These are phyloP conservation scores for Euphorbia celastroides DNA, from an alignment of 441 rosid genomes.

Conservation along the genomic window DNA sequence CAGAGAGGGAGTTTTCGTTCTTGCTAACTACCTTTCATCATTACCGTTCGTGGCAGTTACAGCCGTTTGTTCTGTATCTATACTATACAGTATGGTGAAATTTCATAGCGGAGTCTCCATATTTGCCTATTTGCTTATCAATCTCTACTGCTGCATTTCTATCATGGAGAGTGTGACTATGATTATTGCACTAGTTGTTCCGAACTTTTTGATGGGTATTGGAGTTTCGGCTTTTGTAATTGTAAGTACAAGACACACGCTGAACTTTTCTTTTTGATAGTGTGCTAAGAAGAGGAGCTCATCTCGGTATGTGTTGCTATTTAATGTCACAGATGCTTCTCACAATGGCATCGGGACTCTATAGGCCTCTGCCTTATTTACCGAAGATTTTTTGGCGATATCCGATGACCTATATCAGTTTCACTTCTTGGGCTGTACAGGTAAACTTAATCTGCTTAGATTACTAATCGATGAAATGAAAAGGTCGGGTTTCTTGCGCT, in stretches of 20 bases:
- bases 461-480: not conserved
- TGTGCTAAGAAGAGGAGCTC: not conserved
- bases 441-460: not conserved
- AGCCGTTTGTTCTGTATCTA: slow-evolving; percentile 36
- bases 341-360: slow-evolving; percentile 51
- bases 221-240: slow-evolving; percentile 33
- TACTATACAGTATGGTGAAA: slow-evolving; percentile 64
- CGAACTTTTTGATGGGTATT: slow-evolving; percentile 70
- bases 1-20: slow-evolving; percentile 52
- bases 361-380: slow-evolving; percentile 46
- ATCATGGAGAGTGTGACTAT: slow-evolving; percentile 75
- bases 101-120: slow-evolving; percentile 48
- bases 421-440: slow-evolving; percentile 17
- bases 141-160: slow-evolving; percentile 42
- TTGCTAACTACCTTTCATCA: slow-evolving; percentile 67
- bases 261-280: not conserved
- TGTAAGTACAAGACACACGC: slow-evolving; percentile 15
- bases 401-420: slow-evolving; percentile 9
- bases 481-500: not conserved
- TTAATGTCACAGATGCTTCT: slow-evolving; percentile 9
- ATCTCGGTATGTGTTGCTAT: not conserved
- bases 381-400: slow-evolving; percentile 23
- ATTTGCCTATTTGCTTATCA: slow-evolving; percentile 40
- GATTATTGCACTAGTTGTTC: slow-evolving; percentile 74
- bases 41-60: slow-evolving; percentile 50